Conservation (phyloP, 106 monocot genomes). For the Acorus calamus region DNA sequence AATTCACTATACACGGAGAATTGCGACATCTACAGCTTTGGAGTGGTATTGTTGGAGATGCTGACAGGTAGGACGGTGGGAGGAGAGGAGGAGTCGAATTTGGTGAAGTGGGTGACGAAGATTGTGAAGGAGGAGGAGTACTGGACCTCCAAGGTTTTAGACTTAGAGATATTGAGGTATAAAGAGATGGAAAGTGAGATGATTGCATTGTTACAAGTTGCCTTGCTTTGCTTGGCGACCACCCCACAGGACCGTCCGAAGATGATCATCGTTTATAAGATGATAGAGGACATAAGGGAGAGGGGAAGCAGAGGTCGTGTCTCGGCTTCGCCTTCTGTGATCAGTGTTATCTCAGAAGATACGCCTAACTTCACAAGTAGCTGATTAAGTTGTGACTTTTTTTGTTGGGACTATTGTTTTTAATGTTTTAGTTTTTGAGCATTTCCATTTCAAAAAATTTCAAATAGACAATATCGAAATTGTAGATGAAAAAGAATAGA, state of each 20-base stretch:
- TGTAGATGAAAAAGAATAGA: too few relatives aligned
- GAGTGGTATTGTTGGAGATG: constrained; percentile 45
- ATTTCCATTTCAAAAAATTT: too few relatives aligned
- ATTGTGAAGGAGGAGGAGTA: constrained; percentile 33
- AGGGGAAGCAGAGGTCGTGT: constrained; percentile 14
- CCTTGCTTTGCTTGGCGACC: constrained; percentile 32
- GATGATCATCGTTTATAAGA: constrained; percentile 43
- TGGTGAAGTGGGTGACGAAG: constrained; percentile 41
- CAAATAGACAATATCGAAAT: too few relatives aligned
- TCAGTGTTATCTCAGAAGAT: too few relatives aligned
- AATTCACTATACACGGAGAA: not conserved
- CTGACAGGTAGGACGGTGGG: constrained; percentile 35
- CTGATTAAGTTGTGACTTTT: too few relatives aligned
- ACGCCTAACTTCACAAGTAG: too few relatives aligned
- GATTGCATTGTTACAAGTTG: constrained; percentile 58
- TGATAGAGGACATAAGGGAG: constrained; percentile 61
- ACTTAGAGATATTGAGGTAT: constrained; percentile 31
- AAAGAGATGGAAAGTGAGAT: constrained; percentile 51
- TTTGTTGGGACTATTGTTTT: too few relatives aligned
- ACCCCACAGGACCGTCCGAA: constrained; percentile 30
- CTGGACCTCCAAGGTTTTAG: constrained; percentile 52
- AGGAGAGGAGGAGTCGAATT: constrained; percentile 13
- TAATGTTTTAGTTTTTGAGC: too few relatives aligned
- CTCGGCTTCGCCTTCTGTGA: too few relatives aligned
- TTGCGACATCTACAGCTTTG: constrained; percentile 42